phyloP scores from a whole-genome alignment of 1,139 yeast species.

The Debaryomyces subglobosus region DNA sequence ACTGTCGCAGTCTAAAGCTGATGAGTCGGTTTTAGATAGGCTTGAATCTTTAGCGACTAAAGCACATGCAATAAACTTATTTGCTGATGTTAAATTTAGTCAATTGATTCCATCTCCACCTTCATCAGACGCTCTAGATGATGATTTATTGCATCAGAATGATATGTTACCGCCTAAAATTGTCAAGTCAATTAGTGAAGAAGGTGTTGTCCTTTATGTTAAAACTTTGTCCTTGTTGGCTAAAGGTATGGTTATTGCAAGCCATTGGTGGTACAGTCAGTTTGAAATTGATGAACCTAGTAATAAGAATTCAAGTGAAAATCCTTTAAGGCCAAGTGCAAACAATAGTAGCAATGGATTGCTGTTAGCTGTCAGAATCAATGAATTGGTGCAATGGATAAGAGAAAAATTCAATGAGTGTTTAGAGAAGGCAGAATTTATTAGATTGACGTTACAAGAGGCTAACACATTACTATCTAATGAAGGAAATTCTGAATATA shows the following conservation, averaged over 20 bases:
- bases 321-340: constrained; percentile 4
- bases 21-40: constrained; percentile 45
- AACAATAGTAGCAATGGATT: constrained; percentile 10
- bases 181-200: constrained; percentile 69
- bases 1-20: constrained; percentile 23
- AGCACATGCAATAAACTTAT: constrained; percentile 84
- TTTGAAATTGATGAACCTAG: constrained; percentile 29
- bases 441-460: constrained; percentile 58
- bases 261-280: constrained; percentile 79
- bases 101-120: constrained; percentile 84
- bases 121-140: constrained; percentile 48
- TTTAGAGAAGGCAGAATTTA: constrained; percentile 83
- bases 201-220: constrained; percentile 82
- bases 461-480: constrained; percentile 39
- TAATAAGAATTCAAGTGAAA: constrained; percentile 2
- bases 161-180: constrained; percentile 62
- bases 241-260: constrained; percentile 81
- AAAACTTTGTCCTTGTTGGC: constrained; percentile 82
- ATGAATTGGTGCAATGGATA: constrained; percentile 89
- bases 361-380: constrained; percentile 50
- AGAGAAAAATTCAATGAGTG: constrained; percentile 87
- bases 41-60: constrained; percentile 83
- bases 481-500: constrained; percentile 11
- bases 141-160: constrained; percentile 40
- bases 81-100: constrained; percentile 88